Evolutionary conservation across 345 rosid species (phyloP).

Genomic region (Eucalyptus sp.): DNA sequence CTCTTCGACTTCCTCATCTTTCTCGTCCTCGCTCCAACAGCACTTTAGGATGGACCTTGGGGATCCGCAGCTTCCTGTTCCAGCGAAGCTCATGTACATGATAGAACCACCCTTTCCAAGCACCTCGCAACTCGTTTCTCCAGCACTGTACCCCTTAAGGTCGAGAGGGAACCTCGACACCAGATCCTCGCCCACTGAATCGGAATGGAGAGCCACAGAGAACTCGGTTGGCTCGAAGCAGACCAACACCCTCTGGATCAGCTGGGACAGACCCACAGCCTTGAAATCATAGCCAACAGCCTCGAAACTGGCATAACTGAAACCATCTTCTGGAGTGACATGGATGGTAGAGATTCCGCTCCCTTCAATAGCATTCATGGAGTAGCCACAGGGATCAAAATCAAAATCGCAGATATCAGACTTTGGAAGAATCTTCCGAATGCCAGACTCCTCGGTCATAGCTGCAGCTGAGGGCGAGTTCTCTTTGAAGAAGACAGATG

Average conservation of each 20-base stretch:
- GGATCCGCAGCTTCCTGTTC: slow-evolving; percentile 17
- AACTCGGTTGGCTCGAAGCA: slow-evolving; percentile 74
- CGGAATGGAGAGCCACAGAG: slow-evolving; percentile 60
- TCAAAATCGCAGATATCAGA: slow-evolving; percentile 92
- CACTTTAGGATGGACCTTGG: slow-evolving; percentile 46
- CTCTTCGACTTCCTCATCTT: slow-evolving; percentile 20
- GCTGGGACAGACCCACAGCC: slow-evolving; percentile 14
- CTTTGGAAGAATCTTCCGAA: slow-evolving; percentile 69
- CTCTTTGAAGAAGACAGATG: slow-evolving; percentile 61
- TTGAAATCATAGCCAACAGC: slow-evolving; percentile 64
- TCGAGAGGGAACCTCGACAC: slow-evolving; percentile 18
- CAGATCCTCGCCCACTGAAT: slow-evolving; percentile 4
- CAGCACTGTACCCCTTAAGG: slow-evolving; percentile 32
- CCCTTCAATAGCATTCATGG: slow-evolving; percentile 88
- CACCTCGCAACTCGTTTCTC: slow-evolving; percentile 16
- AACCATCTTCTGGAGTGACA: slow-evolving; percentile 89
- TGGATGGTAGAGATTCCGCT: slow-evolving; percentile 81
- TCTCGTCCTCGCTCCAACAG: slow-evolving; percentile 47
- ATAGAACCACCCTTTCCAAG: slow-evolving; percentile 34
- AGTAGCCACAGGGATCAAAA: slow-evolving; percentile 96
- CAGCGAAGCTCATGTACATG: slow-evolving; percentile 27
- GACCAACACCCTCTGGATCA: slow-evolving; percentile 63
- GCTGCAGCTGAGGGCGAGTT: slow-evolving; percentile 26
- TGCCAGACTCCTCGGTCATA: slow-evolving; percentile 78
- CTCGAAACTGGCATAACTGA: slow-evolving; percentile 95